Conservation (phyloP, 2,329 filamentous ascomycete genomes). For the Aureobasidium subglaciale region DNA sequence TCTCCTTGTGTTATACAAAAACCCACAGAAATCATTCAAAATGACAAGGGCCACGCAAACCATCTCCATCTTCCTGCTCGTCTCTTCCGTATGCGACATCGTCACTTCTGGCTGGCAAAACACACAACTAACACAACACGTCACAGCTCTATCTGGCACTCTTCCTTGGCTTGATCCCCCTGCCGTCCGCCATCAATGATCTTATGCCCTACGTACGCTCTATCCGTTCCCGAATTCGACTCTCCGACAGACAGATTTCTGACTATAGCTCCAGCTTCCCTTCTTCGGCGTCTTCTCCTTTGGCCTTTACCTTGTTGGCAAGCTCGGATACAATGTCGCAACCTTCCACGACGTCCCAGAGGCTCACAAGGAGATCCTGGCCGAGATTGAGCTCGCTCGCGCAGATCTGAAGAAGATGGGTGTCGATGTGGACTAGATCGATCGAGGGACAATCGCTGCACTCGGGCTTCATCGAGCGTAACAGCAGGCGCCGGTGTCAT, state of each 20-base stretch:
- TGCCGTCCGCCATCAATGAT: conserved; percentile 70
- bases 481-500: conserved; percentile 1
- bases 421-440: conserved; percentile 64
- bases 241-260: neutral
- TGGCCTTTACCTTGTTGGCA: conserved; percentile 84
- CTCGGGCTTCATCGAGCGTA: neutral
- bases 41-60: conserved; percentile 97
- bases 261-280: conserved; percentile 58
- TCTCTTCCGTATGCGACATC: conserved; percentile 65
- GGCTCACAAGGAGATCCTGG: conserved; percentile 82
- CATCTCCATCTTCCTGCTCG: conserved; percentile 76
- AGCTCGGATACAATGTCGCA: conserved; percentile 84
- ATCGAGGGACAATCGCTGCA: conserved; percentile 12
- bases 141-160: conserved; percentile 79
- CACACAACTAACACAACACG: conserved; percentile 18
- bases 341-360: conserved; percentile 95
- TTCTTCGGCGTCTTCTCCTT: conserved; percentile 90
- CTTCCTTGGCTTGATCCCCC: conserved; percentile 74
- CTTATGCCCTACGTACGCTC: conserved; percentile 78
- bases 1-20: neutral
- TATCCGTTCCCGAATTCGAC: conserved; percentile 9
- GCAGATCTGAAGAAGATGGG: conserved; percentile 65
- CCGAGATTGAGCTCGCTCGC: conserved; percentile 72
- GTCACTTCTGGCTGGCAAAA: conserved; percentile 18
- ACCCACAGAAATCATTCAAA: conserved; percentile 30